A percentile compares a stretch with the other conserved stretches of the same genome.
These are phyloP conservation scores for Penicillium dipodomyicola DNA, from an alignment of 495 filamentous ascomycete genomes.

Conservation along the genomic window DNA sequence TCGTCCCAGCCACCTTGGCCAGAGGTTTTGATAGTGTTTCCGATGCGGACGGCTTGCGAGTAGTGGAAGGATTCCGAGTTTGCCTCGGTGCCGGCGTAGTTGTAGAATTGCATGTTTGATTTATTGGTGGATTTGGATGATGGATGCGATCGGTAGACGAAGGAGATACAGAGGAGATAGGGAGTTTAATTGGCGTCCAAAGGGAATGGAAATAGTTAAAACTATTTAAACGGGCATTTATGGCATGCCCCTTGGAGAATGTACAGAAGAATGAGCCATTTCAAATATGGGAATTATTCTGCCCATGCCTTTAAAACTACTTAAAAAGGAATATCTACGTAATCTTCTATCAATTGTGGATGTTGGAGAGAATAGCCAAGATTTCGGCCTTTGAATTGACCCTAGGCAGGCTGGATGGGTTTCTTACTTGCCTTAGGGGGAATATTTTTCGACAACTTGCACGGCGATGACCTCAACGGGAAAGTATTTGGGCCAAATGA, in stretches of 20 bases:
- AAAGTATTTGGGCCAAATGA: neutral
- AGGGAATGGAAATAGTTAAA: neutral
- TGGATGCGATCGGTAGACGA: neutral
- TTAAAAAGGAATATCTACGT: neutral
- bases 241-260: conserved; percentile 3
- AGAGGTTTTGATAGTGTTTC: conserved; percentile 16
- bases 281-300: neutral
- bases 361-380: neutral
- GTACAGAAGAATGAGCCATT: neutral
- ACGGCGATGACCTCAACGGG: neutral
- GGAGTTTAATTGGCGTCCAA: neutral
- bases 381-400: neutral
- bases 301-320: neutral
- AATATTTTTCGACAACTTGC: neutral
- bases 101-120: conserved; percentile 13
- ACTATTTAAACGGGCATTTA: neutral
- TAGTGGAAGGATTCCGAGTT: conserved; percentile 21
- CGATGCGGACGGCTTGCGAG: conserved; percentile 17
- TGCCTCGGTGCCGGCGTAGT: conserved; percentile 17
- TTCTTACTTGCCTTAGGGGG: neutral
- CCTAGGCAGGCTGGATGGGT: neutral
- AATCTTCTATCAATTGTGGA: neutral
- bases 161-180: neutral
- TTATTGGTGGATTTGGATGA: neutral
- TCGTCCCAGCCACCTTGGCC: conserved; percentile 20